Evolutionary conservation across 805 yeast genomes (phyloP), one percentile per base, ranked within the genome.

Genomic region (Yarrowia divulgata): DNA sequence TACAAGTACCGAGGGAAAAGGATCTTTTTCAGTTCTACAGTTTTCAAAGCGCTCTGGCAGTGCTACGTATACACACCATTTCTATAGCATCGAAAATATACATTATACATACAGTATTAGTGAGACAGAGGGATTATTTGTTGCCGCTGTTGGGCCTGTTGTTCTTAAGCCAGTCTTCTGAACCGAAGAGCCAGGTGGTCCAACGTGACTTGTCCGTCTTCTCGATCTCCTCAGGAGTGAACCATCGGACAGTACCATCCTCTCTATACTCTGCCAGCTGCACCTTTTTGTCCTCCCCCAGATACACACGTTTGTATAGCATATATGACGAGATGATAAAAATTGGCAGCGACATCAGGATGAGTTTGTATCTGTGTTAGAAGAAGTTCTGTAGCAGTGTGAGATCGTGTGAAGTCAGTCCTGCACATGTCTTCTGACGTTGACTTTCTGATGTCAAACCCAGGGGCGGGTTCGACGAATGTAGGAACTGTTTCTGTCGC

Each of bases 181-280:
- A 32, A 7, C 66, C 66, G 34, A 60, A 60, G 42, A 60, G 14
- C 46, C 8, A 10, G n/a, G 66, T 60, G 52, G 19, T n/a, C 8
- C 45, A 34, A 34, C 34, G 34, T 8, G 18, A 34, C 34, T 60
- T 52, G 52, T 60, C 66, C 19, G 5, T 42, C 52, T 60, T 60
- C 18, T 60, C 45, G 42, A 45, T 43, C 34, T 60, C 66, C 42
- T 60, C 66, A 9, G 50, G 66, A 5, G 52, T 34, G 52, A 9
- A 60, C 66, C 66, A 60, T 19, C 39, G 18, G 19, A 60, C 34
- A 23, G 29, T 2, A 0, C 86, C 86, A 64, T 83, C 85, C 1
- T 76, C 76, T 80, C 70, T 78, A 77, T 54, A 81, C 85, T 12
- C 87, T 23, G 29, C 29, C 3, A 23, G 29, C 29, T 23, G 29